Percentiles rank a stretch among this genome's conserved stretches.
These are phyloP conservation scores for Helichrysum umbraculigerum DNA, from an alignment of 129 eudicot genomes.

Conservation along the genomic window DNA sequence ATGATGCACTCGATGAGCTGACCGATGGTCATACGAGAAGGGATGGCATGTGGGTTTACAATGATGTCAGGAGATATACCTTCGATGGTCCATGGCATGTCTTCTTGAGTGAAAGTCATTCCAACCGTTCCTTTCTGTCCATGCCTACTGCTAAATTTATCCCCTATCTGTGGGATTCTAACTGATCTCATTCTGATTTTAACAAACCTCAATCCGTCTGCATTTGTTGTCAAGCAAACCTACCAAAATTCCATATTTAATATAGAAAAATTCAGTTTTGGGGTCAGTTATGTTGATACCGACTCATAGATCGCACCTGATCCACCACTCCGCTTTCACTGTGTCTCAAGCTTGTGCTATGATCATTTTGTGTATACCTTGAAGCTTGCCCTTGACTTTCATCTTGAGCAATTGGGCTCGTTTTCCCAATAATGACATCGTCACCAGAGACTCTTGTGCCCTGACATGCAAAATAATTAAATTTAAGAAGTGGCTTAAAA, in stretches of 20 bases:
- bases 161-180: slow-evolving; percentile 45
- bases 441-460: background rate
- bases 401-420: background rate
- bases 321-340: background rate
- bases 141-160: slow-evolving; percentile 55
- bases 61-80: slow-evolving; percentile 20
- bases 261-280: background rate
- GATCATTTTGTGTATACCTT: background rate
- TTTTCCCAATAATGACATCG: background rate
- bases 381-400: background rate
- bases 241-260: background rate
- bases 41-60: slow-evolving; percentile 53
- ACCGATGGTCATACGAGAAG: background rate
- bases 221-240: background rate
- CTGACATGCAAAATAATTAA: background rate
- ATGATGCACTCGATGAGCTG: background rate
- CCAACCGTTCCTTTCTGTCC: slow-evolving; percentile 56
- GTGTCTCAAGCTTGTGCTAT: background rate
- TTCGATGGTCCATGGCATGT: slow-evolving; percentile 46
- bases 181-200: slow-evolving; percentile 56
- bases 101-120: slow-evolving; percentile 42
- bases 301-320: background rate
- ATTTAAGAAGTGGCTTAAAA: too few species aligned
- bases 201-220: slow-evolving; percentile 17
- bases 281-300: background rate